Base-by-base conservation (phyloP, 192 early-diverging fungal genomes). In the Coemansia sp. region DNA sequence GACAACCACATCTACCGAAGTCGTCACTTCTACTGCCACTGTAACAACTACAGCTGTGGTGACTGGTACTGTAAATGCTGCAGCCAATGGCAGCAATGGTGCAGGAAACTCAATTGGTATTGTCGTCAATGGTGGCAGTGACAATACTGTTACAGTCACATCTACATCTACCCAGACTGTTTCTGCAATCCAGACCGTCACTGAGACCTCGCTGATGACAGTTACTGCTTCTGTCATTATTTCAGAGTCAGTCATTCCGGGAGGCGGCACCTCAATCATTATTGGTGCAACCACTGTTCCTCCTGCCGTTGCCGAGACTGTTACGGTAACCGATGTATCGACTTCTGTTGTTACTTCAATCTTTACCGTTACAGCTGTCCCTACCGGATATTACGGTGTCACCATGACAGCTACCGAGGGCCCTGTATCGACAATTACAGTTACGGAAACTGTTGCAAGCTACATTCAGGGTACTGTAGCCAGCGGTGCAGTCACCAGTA, bases 291-390 rank as follows among this genome's bases (percentile, higher is more conserved):
- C 53, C 6, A 41, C 39, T 2, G 38, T 54, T 9, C 21, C 19
- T 1, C 18, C 53, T 40, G 37, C 53, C 1, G 18, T 17, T 15
- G 21, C 37, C 2, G 21, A 25, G 7, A 54, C 53, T 37, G 38
- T 41, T 2, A 54, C 53, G 18, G 53, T 54, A 3, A 54, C 53
- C 38, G 17, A 34, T n/a, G 38, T 41, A 23, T 37, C 53, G 1
- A 54, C 53, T n/a, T 37, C 34, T 13, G n/a, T 54, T 8, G 21
- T 54, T 5, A 54, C 18, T 2, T 23, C 19, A 34, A 41, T 54
- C 9, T 54, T 22, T 12, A 25, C 39, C 39, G 53, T 54, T 33
- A 54, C 53, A 10, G 53, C 53, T 25, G 12, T 54, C 6, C 53
- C 53, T 2, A 41, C 38, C 12, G 53, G 19, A 19, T 10, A 6